Percentiles rank a stretch among this genome's conserved stretches.
Evolutionary conservation across 140 eudicot genomes (phyloP).

Genomic region (Cichorium intybus): DNA sequence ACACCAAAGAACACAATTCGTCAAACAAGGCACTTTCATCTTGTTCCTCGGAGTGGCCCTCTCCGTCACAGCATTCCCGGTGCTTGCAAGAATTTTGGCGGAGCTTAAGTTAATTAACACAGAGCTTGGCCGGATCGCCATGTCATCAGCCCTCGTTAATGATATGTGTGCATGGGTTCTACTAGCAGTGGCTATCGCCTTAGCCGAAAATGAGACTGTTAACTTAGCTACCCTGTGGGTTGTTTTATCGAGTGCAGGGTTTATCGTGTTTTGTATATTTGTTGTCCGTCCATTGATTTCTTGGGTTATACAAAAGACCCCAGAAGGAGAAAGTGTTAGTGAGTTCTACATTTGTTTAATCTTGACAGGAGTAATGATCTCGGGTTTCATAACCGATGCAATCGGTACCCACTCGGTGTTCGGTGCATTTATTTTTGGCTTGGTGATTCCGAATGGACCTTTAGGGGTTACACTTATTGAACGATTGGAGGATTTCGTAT

Average conservation of each 20-base stretch:
- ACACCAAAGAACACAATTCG: constrained; percentile 35
- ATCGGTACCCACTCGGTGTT: constrained; percentile 86
- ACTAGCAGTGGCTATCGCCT: constrained; percentile 80
- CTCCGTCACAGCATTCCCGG: constrained; percentile 84
- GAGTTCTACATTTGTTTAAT: constrained; percentile 64
- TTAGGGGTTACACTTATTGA: constrained; percentile 74
- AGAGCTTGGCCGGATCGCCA: constrained; percentile 65
- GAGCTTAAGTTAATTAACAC: constrained; percentile 82
- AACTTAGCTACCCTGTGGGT: constrained; percentile 67
- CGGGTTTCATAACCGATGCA: constrained; percentile 82
- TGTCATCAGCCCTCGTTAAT: constrained; percentile 74
- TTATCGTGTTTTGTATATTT: constrained; percentile 50
- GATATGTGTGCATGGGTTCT: constrained; percentile 83
- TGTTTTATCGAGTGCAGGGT: constrained; percentile 53
- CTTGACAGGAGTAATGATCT: constrained; percentile 81
- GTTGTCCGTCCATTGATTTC: constrained; percentile 53
- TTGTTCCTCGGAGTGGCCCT: constrained; percentile 83
- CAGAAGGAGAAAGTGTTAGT: constrained; percentile 71
- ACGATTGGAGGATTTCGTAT: constrained; percentile 78
- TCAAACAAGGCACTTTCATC: constrained; percentile 62
- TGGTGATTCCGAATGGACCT: constrained; percentile 85
- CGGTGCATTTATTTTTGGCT: constrained; percentile 83
- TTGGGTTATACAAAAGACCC: constrained; percentile 53
- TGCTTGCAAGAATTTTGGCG: constrained; percentile 76
- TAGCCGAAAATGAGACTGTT: constrained; percentile 57